phyloP scores from a whole-genome alignment of 805 yeast species.

The Zygosaccharomyces bailii region DNA sequence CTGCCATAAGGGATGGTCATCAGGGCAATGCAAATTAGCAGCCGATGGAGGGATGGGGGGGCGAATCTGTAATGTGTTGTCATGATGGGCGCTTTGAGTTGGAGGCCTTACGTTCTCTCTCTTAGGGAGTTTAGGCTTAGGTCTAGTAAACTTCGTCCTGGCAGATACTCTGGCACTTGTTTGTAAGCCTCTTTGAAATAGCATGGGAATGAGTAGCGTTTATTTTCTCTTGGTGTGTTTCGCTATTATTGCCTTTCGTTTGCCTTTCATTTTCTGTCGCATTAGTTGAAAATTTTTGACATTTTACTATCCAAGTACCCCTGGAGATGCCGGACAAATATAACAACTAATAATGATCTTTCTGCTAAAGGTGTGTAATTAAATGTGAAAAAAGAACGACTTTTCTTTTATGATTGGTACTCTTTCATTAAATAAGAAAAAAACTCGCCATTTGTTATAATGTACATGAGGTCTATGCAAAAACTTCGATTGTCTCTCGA shows the following conservation, averaged over 20 bases:
- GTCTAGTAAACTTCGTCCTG: constrained; percentile 42
- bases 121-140: constrained; percentile 29
- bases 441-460: too few species aligned
- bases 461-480: too few species aligned
- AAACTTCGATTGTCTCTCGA: too few species aligned
- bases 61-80: constrained; percentile 48
- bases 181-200: constrained; percentile 34
- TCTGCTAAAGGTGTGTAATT: too few species aligned
- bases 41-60: constrained; percentile 85
- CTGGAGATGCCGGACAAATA: too few species aligned
- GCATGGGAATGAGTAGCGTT: constrained; percentile 9
- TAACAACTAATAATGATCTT: too few species aligned
- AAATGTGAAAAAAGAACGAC: too few species aligned
- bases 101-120: constrained; percentile 25
- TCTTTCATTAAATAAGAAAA: too few species aligned
- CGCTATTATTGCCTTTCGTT: too few species aligned
- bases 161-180: constrained; percentile 35
- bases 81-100: constrained; percentile 30
- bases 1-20: constrained; percentile 93
- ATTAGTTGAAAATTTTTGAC: background rate
- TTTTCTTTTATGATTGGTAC: too few species aligned
- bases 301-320: too few species aligned
- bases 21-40: constrained; percentile 64
- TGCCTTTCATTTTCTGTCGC: background rate
- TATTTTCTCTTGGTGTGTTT: too few species aligned